Conservation (phyloP, 2,329 filamentous ascomycete species). For the Monilinia aucupariae region DNA sequence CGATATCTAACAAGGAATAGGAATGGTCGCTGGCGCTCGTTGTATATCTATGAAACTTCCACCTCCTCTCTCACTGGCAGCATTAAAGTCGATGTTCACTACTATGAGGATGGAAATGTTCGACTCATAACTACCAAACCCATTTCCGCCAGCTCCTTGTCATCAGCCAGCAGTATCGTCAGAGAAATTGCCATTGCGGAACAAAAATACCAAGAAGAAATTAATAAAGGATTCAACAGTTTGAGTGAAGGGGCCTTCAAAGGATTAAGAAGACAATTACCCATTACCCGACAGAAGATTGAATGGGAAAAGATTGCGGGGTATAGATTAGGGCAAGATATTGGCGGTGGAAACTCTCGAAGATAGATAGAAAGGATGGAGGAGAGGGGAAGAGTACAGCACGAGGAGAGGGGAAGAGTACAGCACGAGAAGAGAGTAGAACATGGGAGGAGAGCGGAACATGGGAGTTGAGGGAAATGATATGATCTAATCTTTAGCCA, state of each 20-base stretch:
- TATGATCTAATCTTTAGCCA: neutral
- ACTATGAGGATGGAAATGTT: constrained; percentile 99
- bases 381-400: neutral
- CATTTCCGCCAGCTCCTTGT: constrained; percentile 53
- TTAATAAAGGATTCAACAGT: constrained; percentile 83
- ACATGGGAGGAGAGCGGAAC: neutral
- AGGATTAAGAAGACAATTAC: constrained; percentile 82
- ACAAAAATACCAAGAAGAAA: constrained; percentile 91
- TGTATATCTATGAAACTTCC: constrained; percentile 72
- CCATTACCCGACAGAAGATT: constrained; percentile 96
- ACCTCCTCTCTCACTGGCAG: constrained; percentile 66
- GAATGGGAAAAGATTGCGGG: constrained; percentile 98
- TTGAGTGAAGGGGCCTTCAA: constrained; percentile 96
- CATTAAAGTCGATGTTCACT: constrained; percentile 94
- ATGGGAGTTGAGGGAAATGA: neutral
- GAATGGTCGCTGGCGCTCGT: constrained; percentile 94
- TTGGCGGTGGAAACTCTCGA: constrained; percentile 60
- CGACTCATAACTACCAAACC: constrained; percentile 85
- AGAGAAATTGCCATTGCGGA: constrained; percentile 74
- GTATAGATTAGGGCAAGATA: constrained; percentile 79
- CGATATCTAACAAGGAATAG: constrained; percentile 39
- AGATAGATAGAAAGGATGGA: constrained; percentile 36
- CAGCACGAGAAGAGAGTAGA: neutral
- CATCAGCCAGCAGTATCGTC: constrained; percentile 55
- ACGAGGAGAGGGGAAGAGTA: too few species aligned